Base-by-base conservation (phyloP, 2,329 filamentous ascomycete genomes). In the Ascochyta rabiei region DNA sequence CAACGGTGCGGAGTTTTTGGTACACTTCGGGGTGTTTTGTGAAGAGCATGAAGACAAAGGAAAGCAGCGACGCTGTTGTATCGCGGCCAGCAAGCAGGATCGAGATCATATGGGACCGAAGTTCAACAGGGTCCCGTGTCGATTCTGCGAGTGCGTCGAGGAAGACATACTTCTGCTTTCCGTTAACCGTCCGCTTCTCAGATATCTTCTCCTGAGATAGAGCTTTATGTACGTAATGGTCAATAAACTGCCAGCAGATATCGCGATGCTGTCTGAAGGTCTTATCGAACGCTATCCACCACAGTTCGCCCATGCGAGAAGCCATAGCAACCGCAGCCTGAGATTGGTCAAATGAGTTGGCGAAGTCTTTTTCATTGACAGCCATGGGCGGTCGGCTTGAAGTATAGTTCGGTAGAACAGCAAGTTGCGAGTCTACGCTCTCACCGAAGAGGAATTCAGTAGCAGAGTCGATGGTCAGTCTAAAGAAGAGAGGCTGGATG, bases 51-150 rank as follows among this genome's bases (percentile, higher is more conserved):
- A 96, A 82, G 39, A 86, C 81, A 86, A 90, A 96, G 0, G 87
- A 89, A 0, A 97, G 81, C 0, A 90, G 89, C 1, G 82, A 84
- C 28, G 92, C 91, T 0, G 93, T 96, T 15, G 92, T 96, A 73
- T 97, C 93, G 35, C 90, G 84, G 7, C 91, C 91, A 1, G 93
- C 93, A 7, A 96, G 83, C 2, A 96, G 83, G 18, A 96, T 85
- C 40, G 89, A 87, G 13, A 95, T 82, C 41, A 96, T 80, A 74
- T 96, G 91, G 73, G 96, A 90, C 28, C 91, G 89, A 15, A 97
- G 82, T 2, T 92, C 84, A 42, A 82, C 82, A 23, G 76, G 73
- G 54, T 81, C 76, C 34, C 89, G 84, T 0, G 91, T 96, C 74
- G 89, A 91, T 44, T 84, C 81, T 38, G 89, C 90, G 1, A 96